Evolutionary conservation across 2,329 filamentous ascomycete genomes (phyloP).

Genomic region (Penicillium concentricum): DNA sequence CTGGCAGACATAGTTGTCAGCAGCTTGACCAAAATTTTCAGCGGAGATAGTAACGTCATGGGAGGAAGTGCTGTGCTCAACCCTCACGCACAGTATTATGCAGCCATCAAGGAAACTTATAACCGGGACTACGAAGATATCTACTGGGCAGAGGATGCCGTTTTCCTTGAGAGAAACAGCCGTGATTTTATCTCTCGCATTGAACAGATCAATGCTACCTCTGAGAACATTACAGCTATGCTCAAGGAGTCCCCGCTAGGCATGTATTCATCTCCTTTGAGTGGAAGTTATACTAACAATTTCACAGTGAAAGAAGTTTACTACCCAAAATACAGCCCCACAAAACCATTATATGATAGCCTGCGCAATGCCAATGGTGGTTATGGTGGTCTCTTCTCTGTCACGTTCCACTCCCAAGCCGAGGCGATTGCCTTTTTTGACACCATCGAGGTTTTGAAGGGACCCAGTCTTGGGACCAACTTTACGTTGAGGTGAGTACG

Average conservation of each 20-base stretch:
- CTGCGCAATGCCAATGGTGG: slow-evolving; percentile 73
- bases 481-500: slow-evolving; percentile 70
- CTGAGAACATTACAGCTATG: slow-evolving; percentile 76
- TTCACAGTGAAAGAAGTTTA: slow-evolving; percentile 71
- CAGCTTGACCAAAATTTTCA: slow-evolving; percentile 95
- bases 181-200: slow-evolving; percentile 84
- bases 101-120: slow-evolving; percentile 65
- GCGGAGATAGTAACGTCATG: slow-evolving; percentile 97
- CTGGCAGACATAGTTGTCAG: slow-evolving; percentile 90
- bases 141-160: slow-evolving; percentile 89
- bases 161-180: slow-evolving; percentile 96
- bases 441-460: slow-evolving; percentile 81
- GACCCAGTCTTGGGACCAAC: slow-evolving; percentile 92
- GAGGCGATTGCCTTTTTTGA: slow-evolving; percentile 84
- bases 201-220: slow-evolving; percentile 78
- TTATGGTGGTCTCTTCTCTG: slow-evolving; percentile 85
- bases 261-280: slow-evolving; percentile 26
- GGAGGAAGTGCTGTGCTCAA: slow-evolving; percentile 72
- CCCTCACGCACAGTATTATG: slow-evolving; percentile 68
- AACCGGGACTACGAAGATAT: slow-evolving; percentile 74
- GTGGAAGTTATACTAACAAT: slow-evolving; percentile 23
- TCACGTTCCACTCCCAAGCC: slow-evolving; percentile 69
- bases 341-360: slow-evolving; percentile 71
- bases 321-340: slow-evolving; percentile 79
- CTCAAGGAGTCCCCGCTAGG: slow-evolving; percentile 58